Percentiles rank a stretch among this genome's conserved stretches.
These are phyloP conservation scores for Cordia subcordata DNA, from an alignment of 257 asterid genomes.

Conservation along the genomic window DNA sequence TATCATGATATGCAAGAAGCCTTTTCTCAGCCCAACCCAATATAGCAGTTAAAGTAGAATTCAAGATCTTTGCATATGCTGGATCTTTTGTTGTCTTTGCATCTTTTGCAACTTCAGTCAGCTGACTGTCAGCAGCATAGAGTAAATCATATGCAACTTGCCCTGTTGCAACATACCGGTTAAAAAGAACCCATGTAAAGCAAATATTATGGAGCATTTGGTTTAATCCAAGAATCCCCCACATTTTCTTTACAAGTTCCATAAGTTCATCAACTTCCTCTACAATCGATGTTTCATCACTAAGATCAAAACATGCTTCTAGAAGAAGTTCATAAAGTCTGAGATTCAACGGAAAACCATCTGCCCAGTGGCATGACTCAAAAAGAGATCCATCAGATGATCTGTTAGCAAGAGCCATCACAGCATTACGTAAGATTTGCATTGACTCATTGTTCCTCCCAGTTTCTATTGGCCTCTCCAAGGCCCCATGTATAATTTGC, in stretches of 20 bases:
- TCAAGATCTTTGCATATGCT: slow-evolving; percentile 62
- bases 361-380: slow-evolving; percentile 95
- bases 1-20: slow-evolving; percentile 94
- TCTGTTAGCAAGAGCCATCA: slow-evolving; percentile 70
- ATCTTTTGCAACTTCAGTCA: slow-evolving; percentile 89
- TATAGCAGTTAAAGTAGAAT: slow-evolving; percentile 83
- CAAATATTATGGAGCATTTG: slow-evolving; percentile 90
- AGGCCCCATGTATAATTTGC: slow-evolving; percentile 72
- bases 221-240: slow-evolving; percentile 83
- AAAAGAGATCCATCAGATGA: slow-evolving; percentile 70
- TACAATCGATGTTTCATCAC: slow-evolving; percentile 66
- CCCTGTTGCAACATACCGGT: slow-evolving; percentile 82
- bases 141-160: slow-evolving; percentile 74
- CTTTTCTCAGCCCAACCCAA: slow-evolving; percentile 99
- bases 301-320: slow-evolving; percentile 81
- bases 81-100: slow-evolving; percentile 79
- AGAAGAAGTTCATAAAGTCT: slow-evolving; percentile 89
- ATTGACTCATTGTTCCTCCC: slow-evolving; percentile 92
- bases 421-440: slow-evolving; percentile 95
- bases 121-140: slow-evolving; percentile 74
- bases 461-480: slow-evolving; percentile 92
- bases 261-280: slow-evolving; percentile 94
- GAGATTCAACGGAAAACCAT: slow-evolving; percentile 88
- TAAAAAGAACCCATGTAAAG: slow-evolving; percentile 89
- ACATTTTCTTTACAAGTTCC: slow-evolving; percentile 93